Conservation (phyloP, 1,284 basidiomycete species). For the Pascua sp. region DNA sequence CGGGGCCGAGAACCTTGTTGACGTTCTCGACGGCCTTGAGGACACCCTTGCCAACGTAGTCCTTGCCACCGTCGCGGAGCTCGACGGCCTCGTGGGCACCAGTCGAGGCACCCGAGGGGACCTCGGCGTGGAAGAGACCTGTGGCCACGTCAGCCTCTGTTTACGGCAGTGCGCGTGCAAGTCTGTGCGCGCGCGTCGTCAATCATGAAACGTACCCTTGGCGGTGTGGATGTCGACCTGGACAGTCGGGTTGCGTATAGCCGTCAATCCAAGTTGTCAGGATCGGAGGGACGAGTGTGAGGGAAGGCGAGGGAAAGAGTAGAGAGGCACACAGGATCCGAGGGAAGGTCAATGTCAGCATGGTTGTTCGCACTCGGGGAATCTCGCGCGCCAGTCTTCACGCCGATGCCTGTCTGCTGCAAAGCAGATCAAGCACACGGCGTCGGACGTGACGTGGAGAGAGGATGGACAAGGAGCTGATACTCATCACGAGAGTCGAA, state of each 20-base stretch:
- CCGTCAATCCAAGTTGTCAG: constrained; percentile 19
- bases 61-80: constrained; percentile 94
- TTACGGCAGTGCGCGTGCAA: background rate
- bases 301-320: background rate
- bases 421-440: too few relatives aligned
- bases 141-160: background rate
- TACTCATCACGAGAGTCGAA: constrained; percentile 83
- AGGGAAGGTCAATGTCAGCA: constrained; percentile 24
- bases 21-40: constrained; percentile 91
- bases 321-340: background rate
- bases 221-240: constrained; percentile 88
- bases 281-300: background rate
- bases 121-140: constrained; percentile 93
- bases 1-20: constrained; percentile 86
- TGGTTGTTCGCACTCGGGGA: constrained; percentile 7
- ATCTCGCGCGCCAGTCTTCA: background rate
- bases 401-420: too few relatives aligned
- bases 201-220: constrained; percentile 59
- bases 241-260: constrained; percentile 74
- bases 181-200: background rate
- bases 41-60: constrained; percentile 97
- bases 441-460: too few relatives aligned
- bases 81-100: constrained; percentile 98
- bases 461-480: background rate
- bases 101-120: constrained; percentile 97